A percentile compares a stretch with the other conserved stretches of the same genome.
Conservation (phyloP, 371 early-diverging fungal genomes). For the Apophysomyces sp. region DNA sequence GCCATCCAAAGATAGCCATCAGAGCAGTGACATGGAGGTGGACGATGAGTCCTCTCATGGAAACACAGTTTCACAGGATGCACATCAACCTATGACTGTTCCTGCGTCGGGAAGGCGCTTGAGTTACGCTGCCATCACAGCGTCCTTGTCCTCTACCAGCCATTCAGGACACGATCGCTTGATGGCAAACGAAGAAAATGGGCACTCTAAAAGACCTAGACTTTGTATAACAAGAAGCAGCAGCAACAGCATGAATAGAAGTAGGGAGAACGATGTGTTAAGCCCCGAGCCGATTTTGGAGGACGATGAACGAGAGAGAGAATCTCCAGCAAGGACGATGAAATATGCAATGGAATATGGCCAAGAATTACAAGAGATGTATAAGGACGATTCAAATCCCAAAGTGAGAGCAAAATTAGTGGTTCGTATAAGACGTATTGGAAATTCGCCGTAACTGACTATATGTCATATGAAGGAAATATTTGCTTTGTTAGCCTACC, state of each 20-base stretch:
- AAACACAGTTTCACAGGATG: neutral
- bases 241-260: constrained; percentile 7
- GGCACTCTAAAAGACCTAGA: neutral
- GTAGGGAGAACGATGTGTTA: constrained; percentile 4
- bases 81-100: constrained; percentile 5
- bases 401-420: constrained; percentile 25
- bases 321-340: neutral
- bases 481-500: constrained; percentile 80
- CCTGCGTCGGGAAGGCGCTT: constrained; percentile 17
- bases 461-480: constrained; percentile 41
- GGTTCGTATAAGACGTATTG: constrained; percentile 16
- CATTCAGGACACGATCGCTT: neutral
- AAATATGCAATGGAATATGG: constrained; percentile 71
- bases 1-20: constrained; percentile 9
- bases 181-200: neutral
- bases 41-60: neutral
- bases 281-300: constrained; percentile 9
- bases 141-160: constrained; percentile 18
- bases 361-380: constrained; percentile 69
- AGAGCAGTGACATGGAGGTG: constrained; percentile 33
- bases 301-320: constrained; percentile 11
- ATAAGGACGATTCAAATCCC: constrained; percentile 51
- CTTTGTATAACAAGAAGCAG: constrained; percentile 14
- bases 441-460: neutral
- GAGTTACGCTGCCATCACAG: constrained; percentile 41